These are phyloP conservation scores for Cudoniella acicularis DNA, from an alignment of 495 filamentous ascomycete species.

Conservation along the genomic window DNA sequence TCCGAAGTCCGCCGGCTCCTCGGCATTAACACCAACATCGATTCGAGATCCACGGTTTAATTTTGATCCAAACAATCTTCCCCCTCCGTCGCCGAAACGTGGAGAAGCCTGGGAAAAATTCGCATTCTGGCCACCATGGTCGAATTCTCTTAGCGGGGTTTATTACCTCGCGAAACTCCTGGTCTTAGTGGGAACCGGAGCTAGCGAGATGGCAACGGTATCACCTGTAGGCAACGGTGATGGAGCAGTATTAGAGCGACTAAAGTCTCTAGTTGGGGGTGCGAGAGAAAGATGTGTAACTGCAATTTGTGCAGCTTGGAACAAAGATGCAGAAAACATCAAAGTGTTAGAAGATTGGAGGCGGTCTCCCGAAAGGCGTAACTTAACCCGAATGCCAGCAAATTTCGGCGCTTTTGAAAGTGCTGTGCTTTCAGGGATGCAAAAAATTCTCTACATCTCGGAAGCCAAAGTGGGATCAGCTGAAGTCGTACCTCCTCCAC, in stretches of 20 bases:
- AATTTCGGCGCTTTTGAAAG: constrained; percentile 78
- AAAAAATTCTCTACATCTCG: constrained; percentile 89
- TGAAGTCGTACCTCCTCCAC: constrained; percentile 77
- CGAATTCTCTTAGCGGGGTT: constrained; percentile 83
- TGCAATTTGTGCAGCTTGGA: constrained; percentile 82
- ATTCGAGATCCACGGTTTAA: constrained; percentile 67
- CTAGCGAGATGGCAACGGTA: constrained; percentile 79
- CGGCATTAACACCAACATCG: constrained; percentile 40
- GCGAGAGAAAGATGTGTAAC: constrained; percentile 78
- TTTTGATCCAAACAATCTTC: constrained; percentile 70
- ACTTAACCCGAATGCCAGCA: constrained; percentile 86
- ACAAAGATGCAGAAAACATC: constrained; percentile 80
- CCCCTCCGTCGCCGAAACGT: constrained; percentile 67
- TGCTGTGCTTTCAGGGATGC: constrained; percentile 73
- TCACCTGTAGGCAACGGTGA: constrained; percentile 57
- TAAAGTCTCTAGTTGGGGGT: constrained; percentile 68
- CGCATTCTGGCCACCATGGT: constrained; percentile 93
- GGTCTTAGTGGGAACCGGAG: constrained; percentile 73
- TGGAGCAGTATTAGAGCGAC: constrained; percentile 53
- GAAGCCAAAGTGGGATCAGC: constrained; percentile 68
- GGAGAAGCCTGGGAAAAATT: constrained; percentile 90
- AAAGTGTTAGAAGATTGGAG: constrained; percentile 93
- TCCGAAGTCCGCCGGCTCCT: constrained; percentile 52
- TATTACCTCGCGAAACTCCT: constrained; percentile 83
- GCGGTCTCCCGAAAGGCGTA: constrained; percentile 66